These are phyloP conservation scores for Metschnikowia orientalis DNA, from an alignment of 805 yeast species.

Conservation along the genomic window DNA sequence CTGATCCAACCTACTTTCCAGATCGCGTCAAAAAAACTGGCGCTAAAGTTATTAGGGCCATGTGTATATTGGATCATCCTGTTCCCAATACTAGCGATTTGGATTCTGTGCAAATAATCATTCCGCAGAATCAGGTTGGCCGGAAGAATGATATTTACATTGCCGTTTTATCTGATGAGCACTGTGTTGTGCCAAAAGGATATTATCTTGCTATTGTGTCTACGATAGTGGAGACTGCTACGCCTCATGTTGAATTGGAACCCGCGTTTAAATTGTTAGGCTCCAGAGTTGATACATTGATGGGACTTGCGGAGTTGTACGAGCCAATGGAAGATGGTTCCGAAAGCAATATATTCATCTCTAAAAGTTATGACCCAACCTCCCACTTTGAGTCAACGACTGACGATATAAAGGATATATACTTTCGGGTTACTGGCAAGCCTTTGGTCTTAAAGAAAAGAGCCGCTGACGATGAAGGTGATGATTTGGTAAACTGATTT, in stretches of 20 bases:
- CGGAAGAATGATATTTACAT: slow-evolving; percentile 93
- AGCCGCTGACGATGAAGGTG: slow-evolving; percentile 42
- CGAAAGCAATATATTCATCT: slow-evolving; percentile 70
- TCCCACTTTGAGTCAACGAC: slow-evolving; percentile 96
- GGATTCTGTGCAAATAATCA: slow-evolving; percentile 89
- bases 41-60: slow-evolving; percentile 70
- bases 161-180: slow-evolving; percentile 84
- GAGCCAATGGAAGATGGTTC: slow-evolving; percentile 86
- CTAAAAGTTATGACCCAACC: slow-evolving; percentile 88
- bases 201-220: slow-evolving; percentile 91
- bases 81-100: slow-evolving; percentile 75
- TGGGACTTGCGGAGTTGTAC: slow-evolving; percentile 89
- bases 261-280: slow-evolving; percentile 92
- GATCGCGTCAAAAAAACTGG: slow-evolving; percentile 71
- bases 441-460: slow-evolving; percentile 84
- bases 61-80: slow-evolving; percentile 88
- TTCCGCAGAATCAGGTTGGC: slow-evolving; percentile 92
- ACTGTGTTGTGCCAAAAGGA: slow-evolving; percentile 85
- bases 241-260: slow-evolving; percentile 87
- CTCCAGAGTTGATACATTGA: slow-evolving; percentile 71
- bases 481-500: slow-evolving; percentile 5
- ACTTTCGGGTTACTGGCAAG: slow-evolving; percentile 86
- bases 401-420: slow-evolving; percentile 93
- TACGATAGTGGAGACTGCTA: slow-evolving; percentile 88
- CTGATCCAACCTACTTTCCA: slow-evolving; percentile 98